These are phyloP conservation scores for Tuber borchii DNA, from an alignment of 495 filamentous ascomycete species.

Conservation along the genomic window DNA sequence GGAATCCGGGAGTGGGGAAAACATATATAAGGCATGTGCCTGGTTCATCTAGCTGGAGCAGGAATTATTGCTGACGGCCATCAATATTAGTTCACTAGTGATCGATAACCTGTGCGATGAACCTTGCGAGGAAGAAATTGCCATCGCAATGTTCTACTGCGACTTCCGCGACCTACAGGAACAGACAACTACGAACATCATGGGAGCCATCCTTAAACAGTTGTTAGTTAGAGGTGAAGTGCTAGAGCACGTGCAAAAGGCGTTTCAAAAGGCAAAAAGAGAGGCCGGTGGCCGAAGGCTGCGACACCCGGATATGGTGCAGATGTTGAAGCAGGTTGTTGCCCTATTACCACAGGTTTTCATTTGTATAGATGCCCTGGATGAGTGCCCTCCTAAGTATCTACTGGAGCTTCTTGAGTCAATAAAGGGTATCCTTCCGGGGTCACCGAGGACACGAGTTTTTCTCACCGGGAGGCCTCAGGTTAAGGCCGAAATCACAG, in stretches of 20 bases:
- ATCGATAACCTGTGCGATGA: no score
- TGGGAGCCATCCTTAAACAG: no score
- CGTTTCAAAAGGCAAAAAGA: neutral
- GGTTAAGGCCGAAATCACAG: neutral
- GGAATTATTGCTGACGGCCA: neutral
- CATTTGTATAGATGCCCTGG: neutral
- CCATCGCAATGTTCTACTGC: no score
- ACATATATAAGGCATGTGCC: neutral
- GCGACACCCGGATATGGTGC: neutral
- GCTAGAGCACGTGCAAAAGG: neutral
- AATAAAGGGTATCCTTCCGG: neutral
- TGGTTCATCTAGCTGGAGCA: neutral
- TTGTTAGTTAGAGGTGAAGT: neutral
- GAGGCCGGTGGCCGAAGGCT: neutral
- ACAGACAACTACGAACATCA: no score
- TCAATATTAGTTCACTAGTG: neutral
- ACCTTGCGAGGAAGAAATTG: no score
- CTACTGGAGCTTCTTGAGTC: neutral
- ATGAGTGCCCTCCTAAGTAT: neutral
- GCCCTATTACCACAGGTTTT: neutral
- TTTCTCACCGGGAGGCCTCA: neutral
- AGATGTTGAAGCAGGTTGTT: neutral
- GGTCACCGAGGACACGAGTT: neutral
- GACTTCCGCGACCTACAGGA: no score
- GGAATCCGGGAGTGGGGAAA: neutral